Conservation (phyloP, 176 grass and related monocot genomes). For the Ampelocalamus luodianensis region DNA sequence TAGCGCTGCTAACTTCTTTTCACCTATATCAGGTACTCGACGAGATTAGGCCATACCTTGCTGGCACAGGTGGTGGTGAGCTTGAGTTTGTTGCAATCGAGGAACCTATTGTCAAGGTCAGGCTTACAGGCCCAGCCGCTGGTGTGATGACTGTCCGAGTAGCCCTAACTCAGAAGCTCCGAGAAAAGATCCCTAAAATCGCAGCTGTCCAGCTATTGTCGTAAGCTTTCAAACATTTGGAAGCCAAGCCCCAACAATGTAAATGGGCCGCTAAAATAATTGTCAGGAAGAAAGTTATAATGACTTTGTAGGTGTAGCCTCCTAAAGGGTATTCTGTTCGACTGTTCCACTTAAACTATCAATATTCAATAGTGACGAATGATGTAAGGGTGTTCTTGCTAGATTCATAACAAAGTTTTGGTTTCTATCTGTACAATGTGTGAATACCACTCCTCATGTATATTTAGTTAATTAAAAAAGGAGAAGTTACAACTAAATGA, state of each 20-base stretch:
- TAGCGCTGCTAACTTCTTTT: neutral
- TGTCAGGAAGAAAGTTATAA: neutral
- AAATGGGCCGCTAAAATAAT: constrained; percentile 40
- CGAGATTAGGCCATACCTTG: constrained; percentile 84
- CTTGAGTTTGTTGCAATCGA: constrained; percentile 63
- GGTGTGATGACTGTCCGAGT: constrained; percentile 74
- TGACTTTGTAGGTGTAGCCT: constrained; percentile 20
- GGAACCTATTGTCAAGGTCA: constrained; percentile 57
- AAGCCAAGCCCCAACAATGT: constrained; percentile 10
- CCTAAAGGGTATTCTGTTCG: neutral
- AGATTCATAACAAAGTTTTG: constrained; percentile 19
- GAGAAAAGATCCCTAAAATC: constrained; percentile 80
- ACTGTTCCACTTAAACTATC: neutral
- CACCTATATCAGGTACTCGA: constrained; percentile 56
- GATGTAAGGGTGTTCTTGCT: constrained; percentile 6
- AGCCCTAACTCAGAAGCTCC: constrained; percentile 72
- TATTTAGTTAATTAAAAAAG: neutral
- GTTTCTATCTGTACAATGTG: neutral
- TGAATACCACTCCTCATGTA: neutral
- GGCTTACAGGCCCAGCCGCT: constrained; percentile 68
- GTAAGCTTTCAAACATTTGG: constrained; percentile 2
- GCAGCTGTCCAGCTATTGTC: constrained; percentile 65
- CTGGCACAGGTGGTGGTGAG: constrained; percentile 68
- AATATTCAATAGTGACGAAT: constrained; percentile 21
- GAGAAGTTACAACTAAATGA: neutral